Evolutionary conservation across 345 rosid genomes (phyloP), one percentile per base, ranked within the genome.

Genomic region (Salix exigua): DNA sequence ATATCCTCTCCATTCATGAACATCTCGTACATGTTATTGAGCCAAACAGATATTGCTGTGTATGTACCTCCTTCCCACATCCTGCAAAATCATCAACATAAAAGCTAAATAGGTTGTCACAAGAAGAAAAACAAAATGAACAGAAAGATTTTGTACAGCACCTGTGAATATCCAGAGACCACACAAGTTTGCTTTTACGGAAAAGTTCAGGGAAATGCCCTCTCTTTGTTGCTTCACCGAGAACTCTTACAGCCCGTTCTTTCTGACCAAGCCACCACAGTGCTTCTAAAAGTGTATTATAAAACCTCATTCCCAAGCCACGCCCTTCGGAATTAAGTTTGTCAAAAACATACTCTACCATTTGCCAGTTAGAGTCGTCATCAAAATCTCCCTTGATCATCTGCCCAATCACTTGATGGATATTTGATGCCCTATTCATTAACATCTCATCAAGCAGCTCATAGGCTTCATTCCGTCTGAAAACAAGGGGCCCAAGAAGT

Each of bases 191-290:
- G 91, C 90, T 93, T 86, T 83, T 83, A 53, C 94, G 92, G 75
- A 83, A 95, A 78, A 93, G 87, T 89, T 93, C 98, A 31, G 99
- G 98, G 82, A 91, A 95, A 72, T 90, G 89, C 51, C 96, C 97
- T 77, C 96, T 87, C 78, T 89, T 91, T 67, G 88, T 88, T 73
- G 96, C 96, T 80, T 93, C 98, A 53, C 75, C 79, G 38, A 96
- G 91, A 80, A 93, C 93, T 84, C 90, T 91, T 73, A 91, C 93
- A 63, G 97, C 96, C 46, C 99, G 89, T 83, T 89, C 91, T 86
- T 81, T 91, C 87, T 91, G 98, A 77, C 92, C 94, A 46, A 95
- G 81, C 94, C 97, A 91, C 99, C 99, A 95, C 73, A 91, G 94
- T 61, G 98, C 94, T 83, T 95, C 99, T 67, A 93, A 65, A 83